Evolutionary conservation across 75 land plant genomes (phyloP).

Genomic region (Picea sitchensis): DNA sequence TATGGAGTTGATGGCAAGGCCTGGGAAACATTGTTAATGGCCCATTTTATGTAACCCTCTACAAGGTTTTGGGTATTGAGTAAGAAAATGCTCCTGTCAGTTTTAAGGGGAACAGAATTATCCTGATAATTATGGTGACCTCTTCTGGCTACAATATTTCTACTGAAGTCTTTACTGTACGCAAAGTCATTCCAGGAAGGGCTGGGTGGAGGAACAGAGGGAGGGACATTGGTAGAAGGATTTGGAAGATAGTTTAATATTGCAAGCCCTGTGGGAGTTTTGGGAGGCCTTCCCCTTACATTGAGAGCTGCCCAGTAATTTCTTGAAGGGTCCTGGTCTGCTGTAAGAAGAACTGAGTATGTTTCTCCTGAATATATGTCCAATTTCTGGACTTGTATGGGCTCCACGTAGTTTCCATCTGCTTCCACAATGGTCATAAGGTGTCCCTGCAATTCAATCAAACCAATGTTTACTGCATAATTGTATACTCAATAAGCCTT

Average conservation of each 20-base stretch:
- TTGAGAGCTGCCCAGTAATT: constrained; percentile 76
- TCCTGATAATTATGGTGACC: constrained; percentile 7
- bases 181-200: constrained; percentile 66
- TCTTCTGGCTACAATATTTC: constrained; percentile 19
- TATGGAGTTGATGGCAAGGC: constrained; percentile 53
- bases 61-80: constrained; percentile 75
- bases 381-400: constrained; percentile 47
- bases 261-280: constrained; percentile 65
- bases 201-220: constrained; percentile 38
- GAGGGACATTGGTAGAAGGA: constrained; percentile 30
- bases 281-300: constrained; percentile 71
- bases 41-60: constrained; percentile 40
- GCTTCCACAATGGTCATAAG: constrained; percentile 87
- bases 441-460: constrained; percentile 24
- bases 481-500: no score
- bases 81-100: constrained; percentile 38
- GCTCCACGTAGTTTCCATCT: constrained; percentile 82
- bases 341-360: constrained; percentile 76
- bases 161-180: constrained; percentile 13
- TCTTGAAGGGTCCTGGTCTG: constrained; percentile 50
- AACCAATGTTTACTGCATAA: no score
- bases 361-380: constrained; percentile 90
- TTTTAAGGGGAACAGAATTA: constrained; percentile 39
- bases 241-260: constrained; percentile 51
- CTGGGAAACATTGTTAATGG: constrained; percentile 72